Conservation (phyloP, 1,284 basidiomycete species). For the Inonotus hispidus region DNA sequence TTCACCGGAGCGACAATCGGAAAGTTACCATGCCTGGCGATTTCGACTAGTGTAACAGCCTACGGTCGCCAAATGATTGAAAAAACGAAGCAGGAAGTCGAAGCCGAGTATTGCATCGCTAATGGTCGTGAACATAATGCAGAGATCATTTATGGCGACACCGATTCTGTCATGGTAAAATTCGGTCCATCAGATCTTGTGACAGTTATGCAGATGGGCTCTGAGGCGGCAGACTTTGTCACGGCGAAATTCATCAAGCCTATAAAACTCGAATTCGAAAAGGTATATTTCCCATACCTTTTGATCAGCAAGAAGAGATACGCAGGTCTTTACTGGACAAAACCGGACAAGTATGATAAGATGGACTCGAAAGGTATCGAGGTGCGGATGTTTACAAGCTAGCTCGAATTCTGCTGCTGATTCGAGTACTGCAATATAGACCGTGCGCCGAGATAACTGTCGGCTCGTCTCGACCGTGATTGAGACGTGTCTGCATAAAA, state of each 20-base stretch:
- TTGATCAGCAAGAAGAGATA: constrained; percentile 98
- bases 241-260: constrained; percentile 88
- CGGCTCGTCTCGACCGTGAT: constrained; percentile 94
- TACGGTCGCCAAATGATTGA: constrained; percentile 98
- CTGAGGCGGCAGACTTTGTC: constrained; percentile 92
- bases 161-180: constrained; percentile 96
- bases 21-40: constrained; percentile 88
- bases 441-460: constrained; percentile 94
- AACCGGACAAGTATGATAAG: constrained; percentile 90
- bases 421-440: constrained; percentile 43
- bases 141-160: constrained; percentile 94
- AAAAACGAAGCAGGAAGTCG: constrained; percentile 90
- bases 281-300: constrained; percentile 95
- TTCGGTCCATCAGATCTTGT: constrained; percentile 86
- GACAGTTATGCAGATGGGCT: constrained; percentile 84
- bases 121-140: constrained; percentile 87
- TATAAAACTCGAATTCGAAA: constrained; percentile 97
- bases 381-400: constrained; percentile 40
- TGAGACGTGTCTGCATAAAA: constrained; percentile 93
- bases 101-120: constrained; percentile 77
- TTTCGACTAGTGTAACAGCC: constrained; percentile 89
- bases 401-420: neutral
- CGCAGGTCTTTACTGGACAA: constrained; percentile 95
- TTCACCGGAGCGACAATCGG: constrained; percentile 96
- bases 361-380: constrained; percentile 99